Base-by-base conservation (phyloP, 2,329 filamentous ascomycete genomes). In the Lecanicillium sp. region DNA sequence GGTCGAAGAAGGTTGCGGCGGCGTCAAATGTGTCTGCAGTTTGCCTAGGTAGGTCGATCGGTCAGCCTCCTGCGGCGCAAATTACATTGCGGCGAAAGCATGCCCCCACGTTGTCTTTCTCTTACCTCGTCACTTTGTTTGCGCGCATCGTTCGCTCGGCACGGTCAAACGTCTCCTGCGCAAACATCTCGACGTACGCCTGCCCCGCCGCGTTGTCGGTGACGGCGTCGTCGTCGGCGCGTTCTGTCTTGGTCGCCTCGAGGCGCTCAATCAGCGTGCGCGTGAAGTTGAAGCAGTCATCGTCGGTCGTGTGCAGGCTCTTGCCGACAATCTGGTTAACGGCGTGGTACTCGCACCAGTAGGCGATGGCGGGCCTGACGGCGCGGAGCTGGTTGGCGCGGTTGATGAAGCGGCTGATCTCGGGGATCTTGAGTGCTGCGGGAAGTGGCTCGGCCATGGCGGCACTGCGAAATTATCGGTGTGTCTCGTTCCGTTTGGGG, bases 331-430 rank as follows among this genome's bases (percentile, higher is more conserved):
- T 94, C 62, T 94, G 87, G 60, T 97, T 90, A 39, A 95, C 86
- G 21, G 93, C 87, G 75, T 88, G 93, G 67, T 93, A 95, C 61
- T 94, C 85, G 65, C 91, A 93, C 90, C 91, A 97, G 67, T 97
- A 98, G 54, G 90, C 78, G 56, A 97, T 79, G 51, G 93, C 87
- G 8, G 93, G 93, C 67, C 91, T 93, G 61, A 83, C 80, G 51
- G 78, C 78, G 64, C 91, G 86, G 41, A 98, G 79, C 71, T 98
- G 91, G 29, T 81, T 78, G 27, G 89, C 91, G 60, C 91, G 83
- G 47, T 84, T 78, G 53, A 90, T 83, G 66, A 94, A 96, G 52
- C 89, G 87, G 55, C 81, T 83, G 61, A 95, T 81, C 63, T 95
- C 90, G 51, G 87, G 83, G 49, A 83, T 73, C 70, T 86, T 90